A percentile compares a stretch with the other conserved stretches of the same genome.
These are phyloP conservation scores for Eragrostis curvula DNA, from an alignment of 176 grass and related monocot genomes.

Conservation along the genomic window DNA sequence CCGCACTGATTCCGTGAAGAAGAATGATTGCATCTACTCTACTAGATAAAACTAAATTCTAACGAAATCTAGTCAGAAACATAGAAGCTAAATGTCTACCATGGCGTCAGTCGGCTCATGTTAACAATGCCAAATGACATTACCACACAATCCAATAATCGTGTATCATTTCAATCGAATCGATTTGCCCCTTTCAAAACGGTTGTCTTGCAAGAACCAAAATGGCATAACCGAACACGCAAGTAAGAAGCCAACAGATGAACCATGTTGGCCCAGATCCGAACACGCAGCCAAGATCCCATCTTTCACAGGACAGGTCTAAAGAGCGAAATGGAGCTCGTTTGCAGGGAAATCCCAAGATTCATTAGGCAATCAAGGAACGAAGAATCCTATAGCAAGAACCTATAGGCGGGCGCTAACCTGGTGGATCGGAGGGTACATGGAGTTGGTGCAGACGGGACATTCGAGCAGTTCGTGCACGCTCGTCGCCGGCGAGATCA, in stretches of 20 bases:
- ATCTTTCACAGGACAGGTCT: background rate
- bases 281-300: background rate
- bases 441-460: slow-evolving; percentile 97
- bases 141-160: background rate
- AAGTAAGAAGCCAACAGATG: background rate
- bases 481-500: slow-evolving; percentile 47
- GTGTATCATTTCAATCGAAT: background rate
- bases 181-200: no score
- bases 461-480: slow-evolving; percentile 98
- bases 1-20: background rate
- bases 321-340: background rate
- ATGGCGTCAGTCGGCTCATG: background rate
- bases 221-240: background rate
- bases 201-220: background rate
- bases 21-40: background rate
- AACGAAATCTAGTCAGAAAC: background rate
- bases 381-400: background rate
- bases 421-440: slow-evolving; percentile 94
- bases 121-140: background rate
- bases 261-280: background rate
- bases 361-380: background rate
- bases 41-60: background rate
- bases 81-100: background rate
- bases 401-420: background rate
- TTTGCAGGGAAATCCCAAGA: background rate